Evolutionary conservation across 495 filamentous ascomycete species (phyloP).

Genomic region (Rostrohypoxylon terebratum): DNA sequence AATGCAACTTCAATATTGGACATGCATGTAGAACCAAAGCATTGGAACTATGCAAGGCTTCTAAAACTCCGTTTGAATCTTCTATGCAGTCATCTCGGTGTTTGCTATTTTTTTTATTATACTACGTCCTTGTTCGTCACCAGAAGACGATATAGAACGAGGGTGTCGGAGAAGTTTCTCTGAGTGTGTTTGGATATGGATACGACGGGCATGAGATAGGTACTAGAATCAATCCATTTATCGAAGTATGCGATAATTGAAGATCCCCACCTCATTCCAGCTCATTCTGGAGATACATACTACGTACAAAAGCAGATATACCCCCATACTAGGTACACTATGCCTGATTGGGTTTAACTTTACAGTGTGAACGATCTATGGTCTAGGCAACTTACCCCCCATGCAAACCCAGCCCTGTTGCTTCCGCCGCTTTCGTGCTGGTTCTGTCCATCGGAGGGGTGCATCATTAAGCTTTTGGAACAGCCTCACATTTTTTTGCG

Average conservation of each 20-base stretch:
- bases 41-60: constrained; percentile 33
- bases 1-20: constrained; percentile 43
- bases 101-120: constrained; percentile 25
- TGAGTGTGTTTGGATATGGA: not conserved
- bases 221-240: not conserved
- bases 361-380: constrained; percentile 32
- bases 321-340: constrained; percentile 14
- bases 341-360: not conserved
- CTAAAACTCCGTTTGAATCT: constrained; percentile 13
- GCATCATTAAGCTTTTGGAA: constrained; percentile 44
- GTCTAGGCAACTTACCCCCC: constrained; percentile 36
- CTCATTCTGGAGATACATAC: constrained; percentile 28
- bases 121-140: not conserved
- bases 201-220: not conserved
- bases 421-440: constrained; percentile 47
- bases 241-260: constrained; percentile 15
- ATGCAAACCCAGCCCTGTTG: constrained; percentile 40
- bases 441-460: constrained; percentile 43
- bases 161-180: constrained; percentile 4
- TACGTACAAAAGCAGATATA: constrained; percentile 16
- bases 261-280: constrained; percentile 5
- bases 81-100: constrained; percentile 41
- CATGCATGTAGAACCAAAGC: constrained; percentile 35
- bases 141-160: not conserved
- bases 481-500: constrained; percentile 43